Percentiles rank a stretch among this genome's conserved stretches.
phyloP scores from a whole-genome alignment of 805 yeast genomes.

The Maudiozyma serrabonitensis region DNA sequence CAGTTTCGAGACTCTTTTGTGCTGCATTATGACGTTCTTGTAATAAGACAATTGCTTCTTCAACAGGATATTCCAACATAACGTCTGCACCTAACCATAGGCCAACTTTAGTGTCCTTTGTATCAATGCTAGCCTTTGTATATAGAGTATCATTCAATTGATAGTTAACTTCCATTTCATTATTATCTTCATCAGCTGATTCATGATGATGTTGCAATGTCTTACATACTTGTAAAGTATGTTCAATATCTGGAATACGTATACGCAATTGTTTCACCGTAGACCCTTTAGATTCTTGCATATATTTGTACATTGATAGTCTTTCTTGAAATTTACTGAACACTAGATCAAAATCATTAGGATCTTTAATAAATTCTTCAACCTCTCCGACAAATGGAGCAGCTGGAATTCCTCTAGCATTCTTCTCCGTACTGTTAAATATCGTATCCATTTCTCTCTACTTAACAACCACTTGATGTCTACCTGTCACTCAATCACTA shows the following conservation, averaged over 20 bases:
- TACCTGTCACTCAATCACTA: too few relatives aligned
- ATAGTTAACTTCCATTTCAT: conserved; percentile 57
- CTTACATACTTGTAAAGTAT: conserved; percentile 66
- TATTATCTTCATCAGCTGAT: neutral
- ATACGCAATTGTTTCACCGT: conserved; percentile 25
- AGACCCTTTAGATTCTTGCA: conserved; percentile 43
- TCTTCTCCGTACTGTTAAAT: conserved; percentile 46
- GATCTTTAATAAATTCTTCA: conserved; percentile 57
- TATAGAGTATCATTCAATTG: conserved; percentile 89
- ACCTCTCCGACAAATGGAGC: conserved; percentile 90
- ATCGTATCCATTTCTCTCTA: conserved; percentile 19
- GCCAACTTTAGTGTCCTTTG: conserved; percentile 42
- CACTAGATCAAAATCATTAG: conserved; percentile 60
- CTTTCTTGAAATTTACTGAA: conserved; percentile 77
- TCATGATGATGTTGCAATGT: conserved; percentile 26
- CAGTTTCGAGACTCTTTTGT: conserved; percentile 43
- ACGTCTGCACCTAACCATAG: conserved; percentile 98
- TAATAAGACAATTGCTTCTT: conserved; percentile 73
- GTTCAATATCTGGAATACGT: conserved; percentile 86
- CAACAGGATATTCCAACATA: conserved; percentile 88
- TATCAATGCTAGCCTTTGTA: conserved; percentile 67
- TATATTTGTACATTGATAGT: conserved; percentile 78
- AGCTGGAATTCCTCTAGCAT: conserved; percentile 93
- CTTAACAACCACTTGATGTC: too few relatives aligned
- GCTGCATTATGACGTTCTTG: conserved; percentile 54